A percentile compares a stretch with the other conserved stretches of the same genome.
phyloP scores from a whole-genome alignment of 2,329 filamentous ascomycete species.

The Acrocalymma vagum region DNA sequence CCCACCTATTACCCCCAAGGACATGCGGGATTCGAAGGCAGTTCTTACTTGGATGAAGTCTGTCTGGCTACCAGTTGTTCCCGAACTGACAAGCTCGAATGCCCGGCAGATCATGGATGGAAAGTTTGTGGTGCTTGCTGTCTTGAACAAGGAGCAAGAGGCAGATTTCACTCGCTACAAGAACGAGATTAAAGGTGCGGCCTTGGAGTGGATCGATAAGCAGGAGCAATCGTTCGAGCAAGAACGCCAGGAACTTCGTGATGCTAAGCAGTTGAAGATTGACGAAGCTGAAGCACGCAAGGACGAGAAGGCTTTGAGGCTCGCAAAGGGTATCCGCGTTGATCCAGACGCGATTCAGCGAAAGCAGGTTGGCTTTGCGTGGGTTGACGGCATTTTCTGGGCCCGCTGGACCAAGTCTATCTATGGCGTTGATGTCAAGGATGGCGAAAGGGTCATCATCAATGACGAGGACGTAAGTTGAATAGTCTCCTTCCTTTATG shows the following conservation, averaged over 20 bases:
- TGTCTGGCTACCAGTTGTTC: slow-evolving; percentile 95
- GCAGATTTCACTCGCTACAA: slow-evolving; percentile 81
- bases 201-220: slow-evolving; percentile 98
- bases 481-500: neutral
- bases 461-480: slow-evolving; percentile 92
- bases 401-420: slow-evolving; percentile 96
- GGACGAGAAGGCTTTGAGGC: slow-evolving; percentile 84
- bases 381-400: slow-evolving; percentile 98
- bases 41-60: slow-evolving; percentile 93
- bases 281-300: slow-evolving; percentile 95
- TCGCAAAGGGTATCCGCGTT: slow-evolving; percentile 90
- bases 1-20: slow-evolving; percentile 82
- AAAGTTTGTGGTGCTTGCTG: slow-evolving; percentile 91
- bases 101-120: slow-evolving; percentile 94
- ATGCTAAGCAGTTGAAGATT: slow-evolving; percentile 93
- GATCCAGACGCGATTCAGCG: slow-evolving; percentile 87
- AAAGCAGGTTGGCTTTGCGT: slow-evolving; percentile 93
- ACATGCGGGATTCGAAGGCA: slow-evolving; percentile 87
- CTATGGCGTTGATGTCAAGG: slow-evolving; percentile 85
- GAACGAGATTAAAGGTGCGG: slow-evolving; percentile 93
- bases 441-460: slow-evolving; percentile 92
- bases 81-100: slow-evolving; percentile 90
- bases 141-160: slow-evolving; percentile 80
- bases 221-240: slow-evolving; percentile 90
- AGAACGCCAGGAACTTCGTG: slow-evolving; percentile 89